Conservation (phyloP, 2,329 filamentous ascomycete genomes). For the Emmonsiellopsis sp. region DNA sequence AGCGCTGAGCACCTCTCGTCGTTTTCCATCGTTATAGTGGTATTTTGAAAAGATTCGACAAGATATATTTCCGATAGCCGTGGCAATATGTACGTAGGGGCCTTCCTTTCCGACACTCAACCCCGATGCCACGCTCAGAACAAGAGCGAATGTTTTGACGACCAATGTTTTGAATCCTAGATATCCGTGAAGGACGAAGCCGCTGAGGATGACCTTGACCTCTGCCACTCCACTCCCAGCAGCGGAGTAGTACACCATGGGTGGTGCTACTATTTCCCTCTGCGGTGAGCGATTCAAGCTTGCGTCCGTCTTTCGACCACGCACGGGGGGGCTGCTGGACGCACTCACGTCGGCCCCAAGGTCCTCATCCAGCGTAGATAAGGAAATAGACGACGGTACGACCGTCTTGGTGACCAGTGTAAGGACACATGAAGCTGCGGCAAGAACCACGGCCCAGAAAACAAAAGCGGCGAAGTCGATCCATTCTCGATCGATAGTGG, state of each 20-base stretch:
- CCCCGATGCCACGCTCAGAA: constrained; percentile 85
- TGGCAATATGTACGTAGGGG: constrained; percentile 94
- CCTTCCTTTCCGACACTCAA: constrained; percentile 91
- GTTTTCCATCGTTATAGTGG: constrained; percentile 85
- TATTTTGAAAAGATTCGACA: constrained; percentile 94
- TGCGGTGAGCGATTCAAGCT: neutral
- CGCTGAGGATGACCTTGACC: constrained; percentile 94
- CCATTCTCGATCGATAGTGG: constrained; percentile 43
- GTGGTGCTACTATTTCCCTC: constrained; percentile 39
- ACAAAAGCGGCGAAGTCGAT: constrained; percentile 75
- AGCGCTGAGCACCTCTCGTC: constrained; percentile 83
- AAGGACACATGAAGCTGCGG: constrained; percentile 64
- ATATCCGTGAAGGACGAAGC: constrained; percentile 94
- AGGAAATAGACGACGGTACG: constrained; percentile 76
- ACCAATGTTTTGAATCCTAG: constrained; percentile 78
- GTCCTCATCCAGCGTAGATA: constrained; percentile 88
- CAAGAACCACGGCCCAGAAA: constrained; percentile 58
- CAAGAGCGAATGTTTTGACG: constrained; percentile 72
- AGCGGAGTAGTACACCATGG: constrained; percentile 91
- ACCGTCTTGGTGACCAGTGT: constrained; percentile 89
- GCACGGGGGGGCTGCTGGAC: constrained; percentile 26
- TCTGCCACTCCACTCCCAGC: constrained; percentile 95
- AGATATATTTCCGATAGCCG: constrained; percentile 89
- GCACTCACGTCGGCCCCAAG: constrained; percentile 56
- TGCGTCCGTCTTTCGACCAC: constrained; percentile 19